Evolutionary conservation across 164 flowering plant genomes (phyloP).

Genomic region (Buxus sempervirens): DNA sequence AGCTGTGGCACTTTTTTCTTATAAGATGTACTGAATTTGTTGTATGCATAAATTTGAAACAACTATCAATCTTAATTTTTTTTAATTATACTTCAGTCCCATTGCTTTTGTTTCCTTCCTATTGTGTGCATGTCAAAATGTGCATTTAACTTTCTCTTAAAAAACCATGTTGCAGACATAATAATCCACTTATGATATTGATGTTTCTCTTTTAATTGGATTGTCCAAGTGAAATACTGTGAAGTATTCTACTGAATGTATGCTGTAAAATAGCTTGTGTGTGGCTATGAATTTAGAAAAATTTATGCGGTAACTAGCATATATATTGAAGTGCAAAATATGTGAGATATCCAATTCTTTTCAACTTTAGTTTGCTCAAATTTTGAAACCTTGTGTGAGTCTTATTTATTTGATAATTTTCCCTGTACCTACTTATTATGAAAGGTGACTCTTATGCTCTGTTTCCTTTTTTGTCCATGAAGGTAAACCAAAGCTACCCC

Average conservation of each 20-base stretch:
- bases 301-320: neutral
- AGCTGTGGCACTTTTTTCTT: too few relatives aligned
- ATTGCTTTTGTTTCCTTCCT: too few relatives aligned
- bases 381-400: neutral
- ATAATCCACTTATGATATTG: too few relatives aligned
- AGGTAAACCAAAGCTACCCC: conserved; percentile 85
- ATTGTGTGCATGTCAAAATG: neutral
- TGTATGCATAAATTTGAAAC: too few relatives aligned
- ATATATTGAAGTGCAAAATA: neutral
- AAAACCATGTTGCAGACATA: too few relatives aligned
- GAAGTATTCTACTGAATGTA: neutral
- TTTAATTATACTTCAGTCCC: too few relatives aligned
- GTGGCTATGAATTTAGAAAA: too few relatives aligned
- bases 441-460: neutral
- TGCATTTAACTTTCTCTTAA: neutral
- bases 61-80: too few relatives aligned
- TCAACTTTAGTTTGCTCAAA: neutral
- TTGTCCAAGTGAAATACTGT: neutral
- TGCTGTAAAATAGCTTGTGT: too few relatives aligned
- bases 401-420: neutral
- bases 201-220: neutral
- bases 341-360: neutral
- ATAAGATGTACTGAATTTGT: too few relatives aligned
- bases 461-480: conserved; percentile 18
- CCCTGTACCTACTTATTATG: neutral